Base-by-base conservation (phyloP, 768 basidiomycete genomes). In the Boletus vinaceobasis region DNA sequence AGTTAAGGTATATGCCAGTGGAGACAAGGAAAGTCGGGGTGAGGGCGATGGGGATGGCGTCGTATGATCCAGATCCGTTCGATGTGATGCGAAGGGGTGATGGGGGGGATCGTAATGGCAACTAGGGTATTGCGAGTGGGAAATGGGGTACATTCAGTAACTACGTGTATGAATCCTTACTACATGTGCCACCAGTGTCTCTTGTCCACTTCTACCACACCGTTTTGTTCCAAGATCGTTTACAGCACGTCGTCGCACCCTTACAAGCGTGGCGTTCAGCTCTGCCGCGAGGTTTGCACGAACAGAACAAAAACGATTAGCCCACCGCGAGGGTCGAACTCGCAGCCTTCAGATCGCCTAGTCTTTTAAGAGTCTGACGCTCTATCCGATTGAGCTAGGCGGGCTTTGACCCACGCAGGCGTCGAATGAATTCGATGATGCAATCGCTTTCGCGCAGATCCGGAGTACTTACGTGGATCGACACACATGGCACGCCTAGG, bases 301-400 rank as follows among this genome's bases (percentile, higher is more conserved):
- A 3, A 11, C 14, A 37, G 17, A n/a, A 26, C 5, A 47, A 47
- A 36, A 48, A 48, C 35, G 4, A 27, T n/a, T 79, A 80, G 79
- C 78, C 78, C 78, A 79, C 79, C 79, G 78, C 79, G 79, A 79
- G 79, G 78, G 79, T 79, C 78, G 78, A 79, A 80, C 79, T 79
- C 79, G 79, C 79, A 79, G 78, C 78, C 79, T 80, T 80, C 78
- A 78, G 79, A 79, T 78, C 52, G 70, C 72, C 70, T 73, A 71
- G 48, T 6, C 5, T 17, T 10, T 35, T 82, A 81, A 80, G 78
- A 80, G 79, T 80, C 79, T 81, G 79, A 80, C 79, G 79, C 79
- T 82, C 79, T 80, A 82, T 80, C 79, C 79, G 78, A 80, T 80
- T 80, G 80, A 82, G 79, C 80, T 82, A 81, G 79, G 79, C 79